phyloP scores from a whole-genome alignment of 1,284 basidiomycete species.

The Ganoderma resinaceum region DNA sequence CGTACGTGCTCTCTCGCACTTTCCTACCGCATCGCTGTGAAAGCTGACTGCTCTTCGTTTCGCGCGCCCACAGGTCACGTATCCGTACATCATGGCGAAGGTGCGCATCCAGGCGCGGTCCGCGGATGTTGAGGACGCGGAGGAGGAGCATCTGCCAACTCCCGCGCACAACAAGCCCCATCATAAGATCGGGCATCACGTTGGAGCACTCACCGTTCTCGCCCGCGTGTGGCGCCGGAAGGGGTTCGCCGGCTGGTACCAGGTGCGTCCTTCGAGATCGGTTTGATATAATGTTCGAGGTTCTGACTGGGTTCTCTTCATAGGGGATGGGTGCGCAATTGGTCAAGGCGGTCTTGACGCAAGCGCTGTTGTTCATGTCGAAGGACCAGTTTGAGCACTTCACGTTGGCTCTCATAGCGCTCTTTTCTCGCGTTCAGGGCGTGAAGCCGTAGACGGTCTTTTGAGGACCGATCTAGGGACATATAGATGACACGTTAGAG shows the following conservation, averaged over 20 bases:
- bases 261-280: constrained; percentile 62
- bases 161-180: constrained; percentile 46
- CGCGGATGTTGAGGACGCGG: constrained; percentile 58
- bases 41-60: constrained; percentile 1
- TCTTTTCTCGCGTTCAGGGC: constrained; percentile 42
- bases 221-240: constrained; percentile 76
- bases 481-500: background rate
- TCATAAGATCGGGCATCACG: constrained; percentile 55
- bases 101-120: constrained; percentile 92
- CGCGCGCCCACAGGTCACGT: constrained; percentile 69
- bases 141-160: constrained; percentile 45
- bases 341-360: constrained; percentile 86
- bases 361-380: constrained; percentile 82
- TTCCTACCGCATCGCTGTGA: background rate
- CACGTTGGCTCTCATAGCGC: constrained; percentile 69
- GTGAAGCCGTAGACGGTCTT: constrained; percentile 25
- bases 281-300: background rate
- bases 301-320: background rate
- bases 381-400: constrained; percentile 87
- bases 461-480: background rate
- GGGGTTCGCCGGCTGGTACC: constrained; percentile 93
- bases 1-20: constrained; percentile 56
- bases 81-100: constrained; percentile 97
- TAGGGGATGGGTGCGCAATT: constrained; percentile 94
- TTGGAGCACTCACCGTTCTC: constrained; percentile 83